phyloP scores from a whole-genome alignment of 2,329 filamentous ascomycete genomes.

The Penicillium sp. region DNA sequence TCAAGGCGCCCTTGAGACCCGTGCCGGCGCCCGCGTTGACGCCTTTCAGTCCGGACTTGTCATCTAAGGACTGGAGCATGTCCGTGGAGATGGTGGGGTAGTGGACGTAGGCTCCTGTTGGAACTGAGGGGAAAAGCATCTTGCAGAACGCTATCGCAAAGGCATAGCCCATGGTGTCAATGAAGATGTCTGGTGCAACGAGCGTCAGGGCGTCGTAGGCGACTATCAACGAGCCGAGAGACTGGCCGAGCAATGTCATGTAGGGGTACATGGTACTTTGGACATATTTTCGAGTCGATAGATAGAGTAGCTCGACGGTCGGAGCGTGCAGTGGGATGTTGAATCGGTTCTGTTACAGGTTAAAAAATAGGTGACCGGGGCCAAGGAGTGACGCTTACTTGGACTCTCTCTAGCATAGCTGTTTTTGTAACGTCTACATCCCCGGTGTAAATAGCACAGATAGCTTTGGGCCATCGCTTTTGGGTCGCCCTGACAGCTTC shows the following conservation, averaged over 20 bases:
- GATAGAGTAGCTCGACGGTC: slow-evolving; percentile 85
- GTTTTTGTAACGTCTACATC: slow-evolving; percentile 87
- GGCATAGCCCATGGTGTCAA: slow-evolving; percentile 98
- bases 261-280: slow-evolving; percentile 85
- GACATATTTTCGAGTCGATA: slow-evolving; percentile 85
- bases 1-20: slow-evolving; percentile 71
- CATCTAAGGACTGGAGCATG: slow-evolving; percentile 85
- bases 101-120: slow-evolving; percentile 93
- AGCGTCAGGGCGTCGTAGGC: slow-evolving; percentile 94
- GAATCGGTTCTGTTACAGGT: slow-evolving; percentile 71
- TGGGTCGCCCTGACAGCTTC: slow-evolving; percentile 92
- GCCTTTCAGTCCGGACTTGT: slow-evolving; percentile 67
- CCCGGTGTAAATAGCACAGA: slow-evolving; percentile 92
- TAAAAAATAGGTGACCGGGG: background rate
- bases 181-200: slow-evolving; percentile 87
- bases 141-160: slow-evolving; percentile 85
- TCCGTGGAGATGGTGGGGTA: slow-evolving; percentile 98
- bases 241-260: slow-evolving; percentile 94
- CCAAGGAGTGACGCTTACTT: slow-evolving; percentile 54
- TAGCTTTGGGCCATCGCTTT: slow-evolving; percentile 82
- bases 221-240: slow-evolving; percentile 82
- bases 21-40: slow-evolving; percentile 82
- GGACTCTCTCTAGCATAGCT: slow-evolving; percentile 76
- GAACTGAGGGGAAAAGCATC: slow-evolving; percentile 76
- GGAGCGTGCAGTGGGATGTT: slow-evolving; percentile 87